phyloP scores from a whole-genome alignment of 306 rosid species.

The Cicer pinnatifidum region DNA sequence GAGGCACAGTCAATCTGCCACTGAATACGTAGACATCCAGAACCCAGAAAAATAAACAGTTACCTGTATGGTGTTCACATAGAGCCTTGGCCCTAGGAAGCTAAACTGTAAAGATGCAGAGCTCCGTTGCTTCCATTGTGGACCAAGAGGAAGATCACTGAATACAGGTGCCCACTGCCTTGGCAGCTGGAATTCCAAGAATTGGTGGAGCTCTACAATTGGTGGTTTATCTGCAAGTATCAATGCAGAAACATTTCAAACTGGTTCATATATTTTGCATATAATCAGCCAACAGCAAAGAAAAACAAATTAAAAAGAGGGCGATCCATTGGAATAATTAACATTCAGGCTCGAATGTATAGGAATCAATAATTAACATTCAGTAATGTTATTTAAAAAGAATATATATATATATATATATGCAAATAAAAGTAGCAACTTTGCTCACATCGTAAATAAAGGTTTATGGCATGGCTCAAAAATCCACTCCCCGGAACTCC shows the following conservation, averaged over 20 bases:
- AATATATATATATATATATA: neutral
- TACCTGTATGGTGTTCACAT: conserved; percentile 81
- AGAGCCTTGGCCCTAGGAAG: conserved; percentile 91
- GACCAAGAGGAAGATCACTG: conserved; percentile 98
- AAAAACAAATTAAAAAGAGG: conserved; percentile 6
- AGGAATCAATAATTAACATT: neutral
- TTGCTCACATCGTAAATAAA: conserved; percentile 90
- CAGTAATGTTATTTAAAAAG: conserved; percentile 37
- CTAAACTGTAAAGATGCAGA: conserved; percentile 88
- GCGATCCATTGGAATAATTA: conserved; percentile 8
- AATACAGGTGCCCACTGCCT: conserved; percentile 99
- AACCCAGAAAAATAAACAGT: conserved; percentile 37
- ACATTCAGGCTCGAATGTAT: neutral
- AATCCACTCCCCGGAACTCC: conserved; percentile 99
- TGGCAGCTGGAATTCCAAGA: conserved; percentile 97
- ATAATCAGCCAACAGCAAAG: conserved; percentile 1
- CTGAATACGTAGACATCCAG: conserved; percentile 24
- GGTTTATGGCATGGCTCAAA: conserved; percentile 97
- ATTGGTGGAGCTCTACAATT: conserved; percentile 91
- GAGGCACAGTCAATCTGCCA: conserved; percentile 37
- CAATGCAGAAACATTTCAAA: conserved; percentile 28
- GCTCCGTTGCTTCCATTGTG: conserved; percentile 79
- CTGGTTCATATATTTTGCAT: conserved; percentile 13
- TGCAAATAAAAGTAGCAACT: conserved; percentile 36
- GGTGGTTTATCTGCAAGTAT: conserved; percentile 88